Percentiles rank a stretch among this genome's conserved stretches.
Conservation (phyloP, 192 early-diverging fungal species). For the Funneliformis mosseae region DNA sequence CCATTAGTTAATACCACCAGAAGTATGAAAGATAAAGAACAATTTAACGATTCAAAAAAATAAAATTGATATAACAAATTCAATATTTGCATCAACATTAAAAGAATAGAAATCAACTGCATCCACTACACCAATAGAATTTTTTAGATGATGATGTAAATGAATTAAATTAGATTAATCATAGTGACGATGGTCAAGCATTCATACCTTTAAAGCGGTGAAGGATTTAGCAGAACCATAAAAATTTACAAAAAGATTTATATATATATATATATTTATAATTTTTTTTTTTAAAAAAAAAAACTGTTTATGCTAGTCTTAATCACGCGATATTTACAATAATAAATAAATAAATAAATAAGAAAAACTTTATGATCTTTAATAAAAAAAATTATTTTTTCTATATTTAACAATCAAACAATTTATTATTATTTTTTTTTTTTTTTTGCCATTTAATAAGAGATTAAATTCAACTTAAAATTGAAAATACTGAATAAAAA, state of each 20-base stretch:
- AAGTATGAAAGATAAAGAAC: background rate
- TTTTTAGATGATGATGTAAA: background rate
- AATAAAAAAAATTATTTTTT: background rate
- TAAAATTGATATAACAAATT: background rate
- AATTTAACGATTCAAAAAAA: background rate
- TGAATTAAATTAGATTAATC: background rate
- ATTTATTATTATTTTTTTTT: background rate
- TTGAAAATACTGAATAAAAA: background rate
- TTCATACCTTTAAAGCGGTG: background rate
- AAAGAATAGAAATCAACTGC: background rate
- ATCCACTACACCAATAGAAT: background rate
- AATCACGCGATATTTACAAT: no score
- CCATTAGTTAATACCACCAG: no score
- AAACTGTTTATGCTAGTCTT: no score
- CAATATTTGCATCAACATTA: no score
- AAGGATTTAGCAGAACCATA: background rate
- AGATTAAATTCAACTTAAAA: background rate
- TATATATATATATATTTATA: no score
- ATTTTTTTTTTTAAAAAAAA: no score
- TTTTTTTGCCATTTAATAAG: no score
- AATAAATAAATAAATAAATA: no score
- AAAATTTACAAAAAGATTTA: no score
- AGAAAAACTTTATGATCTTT: no score
- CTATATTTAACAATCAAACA: background rate
- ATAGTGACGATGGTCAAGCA: background rate